Evolutionary conservation across 2,329 filamentous ascomycete genomes (phyloP).

Genomic region (Nemania sp.): DNA sequence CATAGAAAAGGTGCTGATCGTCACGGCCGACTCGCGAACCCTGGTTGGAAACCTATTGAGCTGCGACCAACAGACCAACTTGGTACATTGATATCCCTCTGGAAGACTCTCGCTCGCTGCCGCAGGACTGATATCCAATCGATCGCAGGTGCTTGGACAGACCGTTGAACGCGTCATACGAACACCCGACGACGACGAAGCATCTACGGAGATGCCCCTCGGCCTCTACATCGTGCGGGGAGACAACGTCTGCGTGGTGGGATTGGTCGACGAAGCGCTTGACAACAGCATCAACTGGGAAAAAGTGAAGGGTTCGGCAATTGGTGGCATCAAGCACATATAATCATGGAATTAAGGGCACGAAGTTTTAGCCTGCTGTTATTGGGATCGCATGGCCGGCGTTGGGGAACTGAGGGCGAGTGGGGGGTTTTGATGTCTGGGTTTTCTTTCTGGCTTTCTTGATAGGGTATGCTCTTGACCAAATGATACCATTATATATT

Average conservation of each 20-base stretch:
- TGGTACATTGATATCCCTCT: slow-evolving; percentile 53
- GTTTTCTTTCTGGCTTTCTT: slow-evolving; percentile 4
- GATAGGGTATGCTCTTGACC: slow-evolving; percentile 42
- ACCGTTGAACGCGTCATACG: slow-evolving; percentile 91
- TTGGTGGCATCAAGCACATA: slow-evolving; percentile 82
- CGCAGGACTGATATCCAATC: slow-evolving; percentile 1
- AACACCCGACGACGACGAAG: slow-evolving; percentile 79
- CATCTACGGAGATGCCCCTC: slow-evolving; percentile 78
- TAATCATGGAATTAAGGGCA: slow-evolving; percentile 38
- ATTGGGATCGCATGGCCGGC: slow-evolving; percentile 39
- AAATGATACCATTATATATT: slow-evolving; percentile 41
- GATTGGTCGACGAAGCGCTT: slow-evolving; percentile 85
- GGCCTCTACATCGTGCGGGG: slow-evolving; percentile 91
- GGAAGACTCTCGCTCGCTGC: background rate
- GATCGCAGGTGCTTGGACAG: slow-evolving; percentile 70
- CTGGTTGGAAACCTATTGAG: slow-evolving; percentile 81
- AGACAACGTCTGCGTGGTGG: slow-evolving; percentile 91
- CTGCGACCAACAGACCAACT: slow-evolving; percentile 89
- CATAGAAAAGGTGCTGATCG: slow-evolving; percentile 85
- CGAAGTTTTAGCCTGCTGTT: background rate
- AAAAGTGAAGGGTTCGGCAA: slow-evolving; percentile 81
- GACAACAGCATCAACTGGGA: slow-evolving; percentile 92
- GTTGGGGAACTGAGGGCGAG: no score
- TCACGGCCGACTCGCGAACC: slow-evolving; percentile 91
- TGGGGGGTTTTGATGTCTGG: background rate